phyloP scores from a whole-genome alignment of 2,329 filamentous ascomycete species.

The Pestalotiopsis sp. region DNA sequence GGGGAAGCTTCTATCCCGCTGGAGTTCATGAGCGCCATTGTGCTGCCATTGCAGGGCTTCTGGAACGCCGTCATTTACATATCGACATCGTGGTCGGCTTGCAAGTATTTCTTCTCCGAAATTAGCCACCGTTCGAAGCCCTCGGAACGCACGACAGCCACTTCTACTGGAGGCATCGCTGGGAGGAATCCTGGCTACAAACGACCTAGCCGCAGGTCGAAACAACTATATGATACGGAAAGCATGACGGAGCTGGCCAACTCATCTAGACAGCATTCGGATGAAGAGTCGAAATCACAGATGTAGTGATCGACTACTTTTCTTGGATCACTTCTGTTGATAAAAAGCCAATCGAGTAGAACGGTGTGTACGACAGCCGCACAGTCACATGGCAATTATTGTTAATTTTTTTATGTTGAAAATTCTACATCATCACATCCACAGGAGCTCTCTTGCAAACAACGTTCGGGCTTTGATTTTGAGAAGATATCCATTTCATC shows the following conservation, averaged over 20 bases:
- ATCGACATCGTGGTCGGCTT: conserved; percentile 68
- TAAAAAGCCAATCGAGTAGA: neutral
- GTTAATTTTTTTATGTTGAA: neutral
- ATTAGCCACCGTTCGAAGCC: conserved; percentile 23
- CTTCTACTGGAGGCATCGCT: conserved; percentile 18
- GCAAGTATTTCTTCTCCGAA: conserved; percentile 50
- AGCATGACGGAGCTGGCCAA: conserved; percentile 54
- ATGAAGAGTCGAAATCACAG: conserved; percentile 28
- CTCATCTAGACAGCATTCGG: conserved; percentile 36
- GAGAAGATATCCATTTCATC: neutral
- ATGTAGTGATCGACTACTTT: neutral
- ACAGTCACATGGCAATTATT: neutral
- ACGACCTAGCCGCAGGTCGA: conserved; percentile 29
- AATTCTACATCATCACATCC: neutral
- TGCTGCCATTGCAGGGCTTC: conserved; percentile 80
- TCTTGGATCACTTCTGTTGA: neutral
- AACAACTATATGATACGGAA: conserved; percentile 48
- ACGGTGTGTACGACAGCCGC: neutral
- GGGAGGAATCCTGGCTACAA: conserved; percentile 36
- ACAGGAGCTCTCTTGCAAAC: neutral
- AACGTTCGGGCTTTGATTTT: neutral
- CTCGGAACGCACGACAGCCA: conserved; percentile 22
- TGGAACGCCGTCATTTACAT: conserved; percentile 84
- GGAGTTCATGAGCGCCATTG: conserved; percentile 71
- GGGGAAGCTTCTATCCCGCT: conserved; percentile 58